These are phyloP conservation scores for Pilobolus umbonatus DNA, from an alignment of 192 early-diverging fungal species.

Conservation along the genomic window DNA sequence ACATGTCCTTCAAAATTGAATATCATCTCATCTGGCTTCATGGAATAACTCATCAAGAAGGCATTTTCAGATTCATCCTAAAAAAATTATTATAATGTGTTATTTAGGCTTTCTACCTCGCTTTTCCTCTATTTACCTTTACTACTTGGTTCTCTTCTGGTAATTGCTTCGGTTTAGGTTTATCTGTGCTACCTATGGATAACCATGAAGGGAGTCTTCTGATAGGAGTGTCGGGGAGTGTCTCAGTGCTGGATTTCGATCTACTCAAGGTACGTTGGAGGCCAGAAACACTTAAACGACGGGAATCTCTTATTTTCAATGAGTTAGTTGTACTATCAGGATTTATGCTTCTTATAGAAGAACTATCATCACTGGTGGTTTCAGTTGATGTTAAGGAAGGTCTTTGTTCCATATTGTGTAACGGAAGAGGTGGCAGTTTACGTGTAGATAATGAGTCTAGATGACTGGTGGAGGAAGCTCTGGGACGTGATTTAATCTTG, in stretches of 20 bases:
- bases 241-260: slow-evolving; percentile 4
- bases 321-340: neutral
- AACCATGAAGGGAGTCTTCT: neutral
- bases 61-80: neutral
- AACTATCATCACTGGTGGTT: neutral
- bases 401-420: neutral
- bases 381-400: too few relatives aligned
- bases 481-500: neutral
- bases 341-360: neutral
- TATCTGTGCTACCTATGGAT: neutral
- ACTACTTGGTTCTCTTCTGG: neutral
- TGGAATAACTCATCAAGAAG: neutral
- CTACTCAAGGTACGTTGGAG: slow-evolving; percentile 19
- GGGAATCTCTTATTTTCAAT: slow-evolving; percentile 17
- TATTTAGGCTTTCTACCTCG: neutral
- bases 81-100: neutral
- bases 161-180: neutral
- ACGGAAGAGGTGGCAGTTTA: neutral
- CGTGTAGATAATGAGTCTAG: neutral
- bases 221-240: neutral
- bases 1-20: slow-evolving; percentile 64
- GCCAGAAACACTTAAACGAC: slow-evolving; percentile 29
- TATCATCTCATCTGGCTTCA: slow-evolving; percentile 11
- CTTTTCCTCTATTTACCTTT: neutral
- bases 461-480: neutral